These are phyloP conservation scores for Alopecurus myosuroides DNA, from an alignment of 176 grass and related monocot species.

Conservation along the genomic window DNA sequence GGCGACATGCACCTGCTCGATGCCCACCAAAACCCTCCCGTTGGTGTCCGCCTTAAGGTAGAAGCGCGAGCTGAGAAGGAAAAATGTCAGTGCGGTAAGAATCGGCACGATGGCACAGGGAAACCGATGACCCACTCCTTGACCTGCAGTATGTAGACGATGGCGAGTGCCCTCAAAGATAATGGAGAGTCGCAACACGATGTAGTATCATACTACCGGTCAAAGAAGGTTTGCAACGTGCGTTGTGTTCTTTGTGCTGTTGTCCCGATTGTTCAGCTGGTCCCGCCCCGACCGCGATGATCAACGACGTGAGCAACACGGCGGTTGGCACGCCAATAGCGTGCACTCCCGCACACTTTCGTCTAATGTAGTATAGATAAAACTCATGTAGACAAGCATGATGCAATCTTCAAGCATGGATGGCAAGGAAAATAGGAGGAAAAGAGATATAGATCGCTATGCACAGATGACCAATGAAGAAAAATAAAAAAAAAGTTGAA, in stretches of 20 bases:
- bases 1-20: conserved; percentile 40
- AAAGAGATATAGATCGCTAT: no score
- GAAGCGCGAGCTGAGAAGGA: conserved; percentile 39
- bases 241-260: conserved; percentile 16
- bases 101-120: conserved; percentile 46
- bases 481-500: no score
- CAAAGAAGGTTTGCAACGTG: conserved; percentile 71
- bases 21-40: conserved; percentile 22
- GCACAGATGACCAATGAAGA: no score
- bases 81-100: conserved; percentile 20
- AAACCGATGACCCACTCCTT: conserved; percentile 54
- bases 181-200: conserved; percentile 38
- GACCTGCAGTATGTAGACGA: conserved; percentile 55
- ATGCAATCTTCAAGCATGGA: no score
- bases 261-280: conserved; percentile 38
- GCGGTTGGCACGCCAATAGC: conserved; percentile 34
- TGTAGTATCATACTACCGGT: conserved; percentile 80
- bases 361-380: no score
- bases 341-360: not conserved
- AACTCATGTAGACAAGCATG: conserved; percentile 30
- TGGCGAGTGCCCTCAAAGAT: conserved; percentile 21
- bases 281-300: conserved; percentile 54
- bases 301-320: conserved; percentile 35
- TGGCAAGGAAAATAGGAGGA: no score
- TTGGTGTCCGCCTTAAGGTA: conserved; percentile 32